Evolutionary conservation across 495 filamentous ascomycete species (phyloP).

Genomic region (Amniculicola lignicola): DNA sequence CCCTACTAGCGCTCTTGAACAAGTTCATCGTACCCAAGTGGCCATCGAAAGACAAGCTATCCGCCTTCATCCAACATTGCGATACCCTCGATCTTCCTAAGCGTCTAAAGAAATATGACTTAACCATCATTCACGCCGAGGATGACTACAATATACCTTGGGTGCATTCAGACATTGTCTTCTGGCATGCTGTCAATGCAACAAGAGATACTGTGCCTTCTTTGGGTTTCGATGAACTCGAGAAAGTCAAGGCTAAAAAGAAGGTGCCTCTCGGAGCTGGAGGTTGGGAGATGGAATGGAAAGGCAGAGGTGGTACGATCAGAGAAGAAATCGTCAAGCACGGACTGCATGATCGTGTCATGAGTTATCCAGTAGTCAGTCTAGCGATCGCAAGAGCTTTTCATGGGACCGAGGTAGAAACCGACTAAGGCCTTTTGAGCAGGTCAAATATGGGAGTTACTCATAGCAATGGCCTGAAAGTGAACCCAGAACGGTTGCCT

Average conservation of each 20-base stretch:
- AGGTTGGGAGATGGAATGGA: slow-evolving; percentile 50
- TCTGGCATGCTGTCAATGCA: slow-evolving; percentile 49
- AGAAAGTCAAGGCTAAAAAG: slow-evolving; percentile 38
- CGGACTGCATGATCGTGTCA: slow-evolving; percentile 52
- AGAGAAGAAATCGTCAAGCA: slow-evolving; percentile 52
- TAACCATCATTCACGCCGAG: slow-evolving; percentile 32
- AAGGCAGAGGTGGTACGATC: slow-evolving; percentile 44
- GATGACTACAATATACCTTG: slow-evolving; percentile 41
- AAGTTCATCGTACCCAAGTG: slow-evolving; percentile 36
- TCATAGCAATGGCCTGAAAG: too few relatives aligned
- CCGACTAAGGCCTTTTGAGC: too few relatives aligned
- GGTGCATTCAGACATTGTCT: slow-evolving; percentile 43
- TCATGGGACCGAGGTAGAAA: not conserved
- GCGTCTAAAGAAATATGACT: slow-evolving; percentile 11
- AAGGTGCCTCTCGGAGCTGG: slow-evolving; percentile 46
- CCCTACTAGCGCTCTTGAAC: slow-evolving; percentile 29
- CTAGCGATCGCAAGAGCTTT: slow-evolving; percentile 39
- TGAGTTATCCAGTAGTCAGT: slow-evolving; percentile 50
- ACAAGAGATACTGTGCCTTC: slow-evolving; percentile 24
- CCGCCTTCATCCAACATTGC: slow-evolving; percentile 23
- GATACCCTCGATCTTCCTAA: slow-evolving; percentile 11
- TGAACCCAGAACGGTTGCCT: too few relatives aligned
- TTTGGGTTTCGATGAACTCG: slow-evolving; percentile 43
- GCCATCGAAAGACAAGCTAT: slow-evolving; percentile 30
- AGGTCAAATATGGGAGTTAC: too few relatives aligned